A percentile compares a stretch with the other conserved stretches of the same genome.
phyloP scores from a whole-genome alignment of 169 alveolate genomes.

The Ichthyophthirius multifiliis region DNA sequence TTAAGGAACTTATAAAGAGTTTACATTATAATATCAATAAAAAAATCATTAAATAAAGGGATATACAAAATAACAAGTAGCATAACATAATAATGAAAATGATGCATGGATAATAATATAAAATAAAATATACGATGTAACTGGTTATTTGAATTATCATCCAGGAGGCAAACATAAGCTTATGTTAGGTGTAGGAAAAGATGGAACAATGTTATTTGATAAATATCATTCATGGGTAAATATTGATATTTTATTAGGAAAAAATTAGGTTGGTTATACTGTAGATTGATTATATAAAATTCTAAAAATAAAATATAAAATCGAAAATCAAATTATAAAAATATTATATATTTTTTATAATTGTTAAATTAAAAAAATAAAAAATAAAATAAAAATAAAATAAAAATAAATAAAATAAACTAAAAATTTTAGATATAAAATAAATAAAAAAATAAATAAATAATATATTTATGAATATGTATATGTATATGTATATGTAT shows the following conservation, averaged over 20 bases:
- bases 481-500: no score
- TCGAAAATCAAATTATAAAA: no score
- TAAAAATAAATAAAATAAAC: no score
- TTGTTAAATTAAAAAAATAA: no score
- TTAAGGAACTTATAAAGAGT: background rate
- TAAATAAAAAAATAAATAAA: no score
- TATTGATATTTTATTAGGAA: background rate
- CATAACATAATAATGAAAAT: slow-evolving; percentile 52
- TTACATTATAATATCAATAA: background rate
- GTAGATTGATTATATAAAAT: no score
- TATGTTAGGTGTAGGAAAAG: slow-evolving; percentile 58
- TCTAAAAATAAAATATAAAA: no score
- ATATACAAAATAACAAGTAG: slow-evolving; percentile 11
- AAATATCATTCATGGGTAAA: slow-evolving; percentile 38
- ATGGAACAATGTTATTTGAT: slow-evolving; percentile 49
- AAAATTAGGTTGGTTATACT: slow-evolving; percentile 32
- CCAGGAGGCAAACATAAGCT: slow-evolving; percentile 75
- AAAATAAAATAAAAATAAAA: no score
- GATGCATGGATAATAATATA: slow-evolving; percentile 74
- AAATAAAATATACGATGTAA: slow-evolving; percentile 70
- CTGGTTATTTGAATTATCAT: slow-evolving; percentile 60
- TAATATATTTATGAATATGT: no score
- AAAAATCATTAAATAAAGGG: background rate
- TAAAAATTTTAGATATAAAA: no score
- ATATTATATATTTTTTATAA: no score